Base-by-base conservation (phyloP, 1,284 basidiomycete genomes). In the Leucoagaricus sp. region DNA sequence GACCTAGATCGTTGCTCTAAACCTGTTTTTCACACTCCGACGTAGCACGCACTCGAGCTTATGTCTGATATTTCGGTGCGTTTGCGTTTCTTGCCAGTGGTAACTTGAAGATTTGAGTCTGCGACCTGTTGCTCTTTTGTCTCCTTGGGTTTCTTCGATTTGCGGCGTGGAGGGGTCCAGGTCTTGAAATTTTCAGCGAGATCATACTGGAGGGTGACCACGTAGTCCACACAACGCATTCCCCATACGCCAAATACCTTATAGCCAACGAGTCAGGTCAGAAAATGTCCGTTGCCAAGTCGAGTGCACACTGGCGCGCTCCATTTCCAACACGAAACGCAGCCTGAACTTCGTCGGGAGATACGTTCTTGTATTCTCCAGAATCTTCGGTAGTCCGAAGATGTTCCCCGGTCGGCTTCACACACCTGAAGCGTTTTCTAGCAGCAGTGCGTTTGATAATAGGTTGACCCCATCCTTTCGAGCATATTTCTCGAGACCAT, bases 401-500 rank as follows among this genome's bases (percentile, higher is more conserved):
- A 33, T 49, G 47, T 49, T 4, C 47, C 47, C 33, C 28, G 8
- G 47, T 49, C 17, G 47, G 47, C 2, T 31, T 31, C n/a, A 10
- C 5, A 17, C 47, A 33, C 15, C 19, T 33, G 21, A 33, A 49
- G 7, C 36, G 36, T 38, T 38, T 38, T n/a, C 36, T 29, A 17
- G 52, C 52, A 7, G 52, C 52, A 3, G 46, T 28, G 6, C 31
- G 42, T 29, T 19, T 23, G 5, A 52, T n/a, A 17, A 52, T 26
- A 29, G 7, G n/a, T 19, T 44, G n/a, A 23, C 50, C 50, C 55
- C 55, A 60, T 7, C 25, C 25, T 25, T 53, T 53, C 36, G 4
- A 15, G 8, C 31, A 47, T n/a, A 52, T 13, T 9, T 51, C 54
- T 7, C 34, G 38, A 10, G 50, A 26, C 54, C 50, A 53, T 28